Evolutionary conservation across 495 filamentous ascomycete genomes (phyloP), one percentile per base, ranked within the genome.

Genomic region (Penicillium riverlandense): DNA sequence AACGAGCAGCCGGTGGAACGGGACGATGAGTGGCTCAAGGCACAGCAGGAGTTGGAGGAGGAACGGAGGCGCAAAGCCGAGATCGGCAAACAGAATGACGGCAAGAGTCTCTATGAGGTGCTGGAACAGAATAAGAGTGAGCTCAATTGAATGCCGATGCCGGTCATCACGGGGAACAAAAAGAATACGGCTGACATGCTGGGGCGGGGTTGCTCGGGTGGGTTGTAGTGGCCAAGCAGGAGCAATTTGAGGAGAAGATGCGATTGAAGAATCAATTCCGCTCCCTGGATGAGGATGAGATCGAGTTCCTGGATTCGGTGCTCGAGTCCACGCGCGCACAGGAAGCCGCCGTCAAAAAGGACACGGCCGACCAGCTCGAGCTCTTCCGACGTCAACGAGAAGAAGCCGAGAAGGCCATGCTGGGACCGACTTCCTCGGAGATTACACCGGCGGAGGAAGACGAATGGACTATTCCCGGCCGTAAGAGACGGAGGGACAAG

Each of bases 111-210:
- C 32, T 98, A 72, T 60, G 92, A 96, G 38, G 79, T 91, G 6
- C 65, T 98, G 39, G 83, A 97, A 68, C 86, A 84, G 43, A 97
- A 97, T 61, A 97, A 97, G 80, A 89, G 89, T 94, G 70, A 63
- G 66, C 68, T 39, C 37, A 50, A 40, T 10, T 41, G 37, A 29
- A 35, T n/a, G 30, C 43, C 29, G 13, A 37, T 32, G 28, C 41
- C 22, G 41, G 34, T 15, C 7, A 22, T 22, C 22, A 22, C 22
- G 22, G 22, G 22, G 22, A 22, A 22, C 22, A 3, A 22, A 6
- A 22, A 22, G 22, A 10, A 29, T 15, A 35, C 29, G 30, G 36
- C 35, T 46, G 15, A 41, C 36, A 75, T 78, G 66, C 72, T 63
- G 77, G 76, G 66, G 58, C 62, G 61, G 60, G 1, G 15, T 16